A percentile compares a stretch with the other conserved stretches of the same genome.
Conservation (phyloP, 2,329 filamentous ascomycete genomes). For the Bimuria novae-zelandiae region DNA sequence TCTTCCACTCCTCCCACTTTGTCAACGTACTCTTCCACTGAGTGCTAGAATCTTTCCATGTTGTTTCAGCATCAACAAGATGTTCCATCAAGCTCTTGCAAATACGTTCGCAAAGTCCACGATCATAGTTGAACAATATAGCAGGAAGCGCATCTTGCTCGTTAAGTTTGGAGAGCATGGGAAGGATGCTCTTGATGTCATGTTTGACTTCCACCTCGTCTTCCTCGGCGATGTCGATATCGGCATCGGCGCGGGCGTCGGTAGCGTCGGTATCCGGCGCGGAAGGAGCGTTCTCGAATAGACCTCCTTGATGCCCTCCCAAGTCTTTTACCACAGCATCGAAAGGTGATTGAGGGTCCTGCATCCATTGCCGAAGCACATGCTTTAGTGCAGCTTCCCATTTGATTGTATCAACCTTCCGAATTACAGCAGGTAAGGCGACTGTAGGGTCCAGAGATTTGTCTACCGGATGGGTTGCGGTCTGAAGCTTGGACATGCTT, state of each 20-base stretch:
- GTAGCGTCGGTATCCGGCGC: conserved; percentile 3
- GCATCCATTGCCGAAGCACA: conserved; percentile 65
- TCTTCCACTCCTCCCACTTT: conserved; percentile 63
- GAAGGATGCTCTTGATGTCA: conserved; percentile 55
- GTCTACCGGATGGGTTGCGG: conserved; percentile 55
- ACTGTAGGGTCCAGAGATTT: conserved; percentile 55
- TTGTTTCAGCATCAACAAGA: conserved; percentile 59
- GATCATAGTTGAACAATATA: conserved; percentile 78
- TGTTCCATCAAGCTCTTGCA: conserved; percentile 57
- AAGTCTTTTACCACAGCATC: conserved; percentile 55
- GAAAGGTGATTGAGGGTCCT: conserved; percentile 58
- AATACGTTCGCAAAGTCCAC: conserved; percentile 65
- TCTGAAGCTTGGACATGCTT: conserved; percentile 64
- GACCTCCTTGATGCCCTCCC: conserved; percentile 24
- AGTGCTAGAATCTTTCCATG: conserved; percentile 61
- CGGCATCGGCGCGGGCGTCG: conserved; percentile 8
- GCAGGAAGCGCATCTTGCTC: conserved; percentile 70
- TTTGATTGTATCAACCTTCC: conserved; percentile 66
- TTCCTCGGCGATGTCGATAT: conserved; percentile 27
- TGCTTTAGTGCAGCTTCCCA: conserved; percentile 69
- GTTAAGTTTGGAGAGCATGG: conserved; percentile 65
- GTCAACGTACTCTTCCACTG: conserved; percentile 66
- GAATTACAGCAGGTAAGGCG: conserved; percentile 59
- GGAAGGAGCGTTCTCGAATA: conserved; percentile 2
- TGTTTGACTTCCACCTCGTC: conserved; percentile 30